phyloP scores from a whole-genome alignment of 805 yeast genomes.

The Maudiozyma saulgeensis region DNA sequence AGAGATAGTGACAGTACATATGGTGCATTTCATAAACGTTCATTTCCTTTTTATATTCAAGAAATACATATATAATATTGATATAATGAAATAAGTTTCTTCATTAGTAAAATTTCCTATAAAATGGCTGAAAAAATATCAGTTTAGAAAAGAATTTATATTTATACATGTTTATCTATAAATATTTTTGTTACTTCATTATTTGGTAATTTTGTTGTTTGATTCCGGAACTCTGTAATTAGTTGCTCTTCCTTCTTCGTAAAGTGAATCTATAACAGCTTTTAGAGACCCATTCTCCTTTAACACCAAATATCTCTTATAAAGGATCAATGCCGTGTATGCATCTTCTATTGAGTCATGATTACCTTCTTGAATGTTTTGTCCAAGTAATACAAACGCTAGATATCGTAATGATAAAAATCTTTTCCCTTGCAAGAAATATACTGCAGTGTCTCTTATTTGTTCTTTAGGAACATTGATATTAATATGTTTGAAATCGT shows the following conservation, averaged over 20 bases:
- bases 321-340: conserved; percentile 67
- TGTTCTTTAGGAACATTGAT: conserved; percentile 78
- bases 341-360: conserved; percentile 99
- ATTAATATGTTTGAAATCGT: conserved; percentile 90
- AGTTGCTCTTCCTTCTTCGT: conserved; percentile 48
- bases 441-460: conserved; percentile 83
- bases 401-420: conserved; percentile 76
- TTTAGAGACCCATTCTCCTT: conserved; percentile 51
- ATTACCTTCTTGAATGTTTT: conserved; percentile 79
- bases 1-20: not conserved
- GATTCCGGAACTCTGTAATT: conserved; percentile 26
- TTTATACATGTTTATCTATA: not conserved
- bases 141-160: too few species aligned
- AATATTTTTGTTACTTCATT: not conserved
- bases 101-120: too few species aligned
- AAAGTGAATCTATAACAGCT: conserved; percentile 51
- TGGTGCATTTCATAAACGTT: not conserved
- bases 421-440: conserved; percentile 66
- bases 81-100: too few species aligned
- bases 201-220: not conserved
- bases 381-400: conserved; percentile 66
- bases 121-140: too few species aligned
- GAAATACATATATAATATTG: not conserved
- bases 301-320: conserved; percentile 61
- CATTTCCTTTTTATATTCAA: not conserved